phyloP scores from a whole-genome alignment of 805 yeast genomes.

The Starmerella floris region DNA sequence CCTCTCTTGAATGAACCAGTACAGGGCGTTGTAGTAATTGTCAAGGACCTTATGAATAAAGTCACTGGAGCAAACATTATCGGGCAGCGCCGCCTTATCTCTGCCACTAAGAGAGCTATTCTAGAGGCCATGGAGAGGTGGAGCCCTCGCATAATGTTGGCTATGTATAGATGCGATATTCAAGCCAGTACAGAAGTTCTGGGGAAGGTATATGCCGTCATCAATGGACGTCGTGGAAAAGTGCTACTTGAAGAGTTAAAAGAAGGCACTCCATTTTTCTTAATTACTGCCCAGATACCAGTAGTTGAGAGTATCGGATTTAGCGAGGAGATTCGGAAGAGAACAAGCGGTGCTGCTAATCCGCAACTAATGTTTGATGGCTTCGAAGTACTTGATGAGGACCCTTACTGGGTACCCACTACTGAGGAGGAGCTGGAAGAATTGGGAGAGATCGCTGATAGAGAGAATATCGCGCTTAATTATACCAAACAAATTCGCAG shows the following conservation, averaged over 20 bases:
- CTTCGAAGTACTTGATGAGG: slow-evolving; percentile 70
- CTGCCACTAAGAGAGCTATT: slow-evolving; percentile 58
- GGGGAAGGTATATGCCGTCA: slow-evolving; percentile 90
- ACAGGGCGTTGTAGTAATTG: slow-evolving; percentile 46
- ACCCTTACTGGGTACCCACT: slow-evolving; percentile 98
- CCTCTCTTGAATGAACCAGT: slow-evolving; percentile 80
- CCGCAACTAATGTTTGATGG: slow-evolving; percentile 91
- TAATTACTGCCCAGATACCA: slow-evolving; percentile 71
- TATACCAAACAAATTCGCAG: slow-evolving; percentile 73
- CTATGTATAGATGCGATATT: slow-evolving; percentile 86
- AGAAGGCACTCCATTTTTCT: slow-evolving; percentile 95
- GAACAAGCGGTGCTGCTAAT: slow-evolving; percentile 91
- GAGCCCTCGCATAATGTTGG: slow-evolving; percentile 83
- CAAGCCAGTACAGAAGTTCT: slow-evolving; percentile 90
- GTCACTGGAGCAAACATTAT: slow-evolving; percentile 11
- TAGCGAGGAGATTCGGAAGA: slow-evolving; percentile 83
- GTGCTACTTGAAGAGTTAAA: slow-evolving; percentile 88
- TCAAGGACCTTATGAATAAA: slow-evolving; percentile 20
- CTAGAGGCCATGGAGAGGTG: slow-evolving; percentile 59
- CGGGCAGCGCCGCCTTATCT: slow-evolving; percentile 52
- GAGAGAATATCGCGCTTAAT: slow-evolving; percentile 77
- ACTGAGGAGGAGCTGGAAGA: slow-evolving; percentile 94
- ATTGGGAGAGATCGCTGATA: slow-evolving; percentile 81
- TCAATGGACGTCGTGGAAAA: slow-evolving; percentile 74
- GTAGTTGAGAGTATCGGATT: slow-evolving; percentile 95